Percentiles rank a stretch among this genome's conserved stretches.
These are phyloP conservation scores for Gracilaria gracilis DNA, from an alignment of 23 red algal genomes.

Conservation along the genomic window DNA sequence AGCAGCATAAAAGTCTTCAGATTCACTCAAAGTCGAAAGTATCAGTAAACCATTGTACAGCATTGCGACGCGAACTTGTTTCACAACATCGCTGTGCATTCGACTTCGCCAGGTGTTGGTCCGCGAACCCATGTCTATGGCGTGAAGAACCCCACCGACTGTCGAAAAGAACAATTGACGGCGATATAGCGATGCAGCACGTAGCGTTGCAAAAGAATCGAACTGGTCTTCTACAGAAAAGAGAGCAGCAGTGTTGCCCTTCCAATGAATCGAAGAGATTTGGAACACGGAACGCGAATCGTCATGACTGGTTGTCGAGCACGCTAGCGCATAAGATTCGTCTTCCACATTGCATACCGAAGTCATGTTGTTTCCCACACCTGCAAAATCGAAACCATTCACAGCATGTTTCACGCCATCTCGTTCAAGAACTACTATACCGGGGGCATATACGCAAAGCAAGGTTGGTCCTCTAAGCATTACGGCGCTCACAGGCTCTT, in stretches of 20 bases:
- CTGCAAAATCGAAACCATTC: neutral
- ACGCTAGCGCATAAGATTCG: neutral
- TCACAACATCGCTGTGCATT: conserved; percentile 1
- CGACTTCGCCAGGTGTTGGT: conserved; percentile 1
- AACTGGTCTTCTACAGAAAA: neutral
- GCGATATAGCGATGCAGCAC: neutral
- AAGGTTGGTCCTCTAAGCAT: conserved; percentile 12
- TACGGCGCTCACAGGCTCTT: conserved; percentile 1
- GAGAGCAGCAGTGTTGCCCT: neutral
- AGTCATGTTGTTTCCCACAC: no score
- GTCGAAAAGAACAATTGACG: conserved; percentile 7
- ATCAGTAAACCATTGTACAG: conserved; percentile 10
- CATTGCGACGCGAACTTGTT: neutral
- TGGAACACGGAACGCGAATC: neutral
- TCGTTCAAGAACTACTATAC: neutral
- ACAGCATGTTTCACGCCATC: neutral
- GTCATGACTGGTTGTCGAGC: neutral
- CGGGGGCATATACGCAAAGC: neutral
- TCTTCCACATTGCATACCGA: conserved; percentile 18
- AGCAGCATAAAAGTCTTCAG: conserved; percentile 14
- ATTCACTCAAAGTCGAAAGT: conserved; percentile 1
- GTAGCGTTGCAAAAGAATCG: neutral
- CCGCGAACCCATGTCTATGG: neutral
- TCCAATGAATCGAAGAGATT: conserved; percentile 16
- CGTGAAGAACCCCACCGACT: neutral